phyloP scores from a whole-genome alignment of 1,284 basidiomycete species.

The Pyrrhoderma noxium region DNA sequence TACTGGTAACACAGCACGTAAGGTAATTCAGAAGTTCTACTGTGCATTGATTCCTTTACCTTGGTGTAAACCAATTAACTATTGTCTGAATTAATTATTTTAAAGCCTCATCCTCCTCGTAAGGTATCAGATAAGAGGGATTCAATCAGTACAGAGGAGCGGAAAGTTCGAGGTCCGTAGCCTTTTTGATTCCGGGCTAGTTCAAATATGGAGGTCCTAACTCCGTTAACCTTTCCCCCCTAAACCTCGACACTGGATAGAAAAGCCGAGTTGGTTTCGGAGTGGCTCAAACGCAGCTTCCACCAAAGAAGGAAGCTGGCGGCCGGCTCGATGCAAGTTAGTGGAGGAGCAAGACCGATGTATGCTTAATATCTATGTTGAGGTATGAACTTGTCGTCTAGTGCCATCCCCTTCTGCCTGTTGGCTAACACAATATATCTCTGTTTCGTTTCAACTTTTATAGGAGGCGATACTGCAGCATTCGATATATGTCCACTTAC shows the following conservation, averaged over 20 bases:
- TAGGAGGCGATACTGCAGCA: slow-evolving; percentile 67
- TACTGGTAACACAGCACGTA: slow-evolving; percentile 43
- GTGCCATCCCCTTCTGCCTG: neutral
- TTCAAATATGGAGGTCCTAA: neutral
- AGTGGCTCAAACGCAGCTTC: slow-evolving; percentile 42
- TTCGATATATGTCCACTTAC: slow-evolving; percentile 60
- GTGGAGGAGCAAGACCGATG: slow-evolving; percentile 59
- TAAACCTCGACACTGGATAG: slow-evolving; percentile 29
- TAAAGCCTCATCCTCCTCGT: slow-evolving; percentile 31
- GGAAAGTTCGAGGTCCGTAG: slow-evolving; percentile 53
- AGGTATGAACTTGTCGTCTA: slow-evolving; percentile 37
- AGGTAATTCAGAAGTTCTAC: slow-evolving; percentile 34
- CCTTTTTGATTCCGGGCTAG: neutral
- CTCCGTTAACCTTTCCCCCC: neutral
- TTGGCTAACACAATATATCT: neutral
- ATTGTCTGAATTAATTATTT: slow-evolving; percentile 10
- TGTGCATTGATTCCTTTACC: slow-evolving; percentile 2
- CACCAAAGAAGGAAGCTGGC: slow-evolving; percentile 54
- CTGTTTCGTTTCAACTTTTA: neutral
- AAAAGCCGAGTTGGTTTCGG: slow-evolving; percentile 63
- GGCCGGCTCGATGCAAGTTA: slow-evolving; percentile 61
- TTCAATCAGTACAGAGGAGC: slow-evolving; percentile 32
- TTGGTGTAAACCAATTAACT: slow-evolving; percentile 5
- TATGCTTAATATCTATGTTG: slow-evolving; percentile 63
- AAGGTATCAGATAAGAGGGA: slow-evolving; percentile 55